A percentile compares a stretch with the other conserved stretches of the same genome.
phyloP scores from a whole-genome alignment of 257 asterid genomes.

The Dorcoceras hygrometricum region DNA sequence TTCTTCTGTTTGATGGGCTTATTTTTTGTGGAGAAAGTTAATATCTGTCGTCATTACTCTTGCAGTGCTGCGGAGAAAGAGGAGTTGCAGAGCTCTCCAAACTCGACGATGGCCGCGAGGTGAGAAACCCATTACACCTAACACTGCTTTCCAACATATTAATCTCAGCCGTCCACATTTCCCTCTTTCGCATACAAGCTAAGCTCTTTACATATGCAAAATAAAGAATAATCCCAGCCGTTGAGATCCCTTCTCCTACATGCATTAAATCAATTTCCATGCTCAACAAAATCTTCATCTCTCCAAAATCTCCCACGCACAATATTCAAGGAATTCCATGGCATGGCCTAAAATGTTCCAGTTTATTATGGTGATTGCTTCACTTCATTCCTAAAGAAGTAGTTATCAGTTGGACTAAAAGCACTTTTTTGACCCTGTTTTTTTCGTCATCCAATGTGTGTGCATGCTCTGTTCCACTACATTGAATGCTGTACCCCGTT shows the following conservation, averaged over 20 bases:
- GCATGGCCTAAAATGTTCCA: not conserved
- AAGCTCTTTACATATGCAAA: not conserved
- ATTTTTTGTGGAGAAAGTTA: too few relatives aligned
- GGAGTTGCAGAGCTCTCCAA: slow-evolving; percentile 34
- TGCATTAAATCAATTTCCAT: slow-evolving; percentile 49
- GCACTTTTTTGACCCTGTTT: slow-evolving; percentile 47
- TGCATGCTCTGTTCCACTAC: slow-evolving; percentile 30
- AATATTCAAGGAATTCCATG: not conserved
- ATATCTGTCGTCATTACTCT: too few relatives aligned
- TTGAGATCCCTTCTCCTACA: slow-evolving; percentile 32
- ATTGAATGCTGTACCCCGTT: slow-evolving; percentile 31
- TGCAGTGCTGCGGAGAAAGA: slow-evolving; percentile 30
- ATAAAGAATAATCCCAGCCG: slow-evolving; percentile 36
- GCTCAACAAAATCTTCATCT: slow-evolving; percentile 26
- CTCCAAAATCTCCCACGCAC: slow-evolving; percentile 36
- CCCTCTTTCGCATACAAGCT: slow-evolving; percentile 23
- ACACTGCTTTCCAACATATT: slow-evolving; percentile 26
- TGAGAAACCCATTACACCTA: slow-evolving; percentile 33
- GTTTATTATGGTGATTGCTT: slow-evolving; percentile 35
- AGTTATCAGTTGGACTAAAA: slow-evolving; percentile 32
- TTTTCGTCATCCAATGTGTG: slow-evolving; percentile 25
- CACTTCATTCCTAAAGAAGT: slow-evolving; percentile 10
- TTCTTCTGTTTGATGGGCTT: too few relatives aligned
- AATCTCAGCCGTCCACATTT: slow-evolving; percentile 36
- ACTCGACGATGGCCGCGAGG: slow-evolving; percentile 57